A percentile compares a stretch with the other conserved stretches of the same genome.
Evolutionary conservation across 306 rosid genomes (phyloP).

Genomic region (Pterocarpus santalinus): DNA sequence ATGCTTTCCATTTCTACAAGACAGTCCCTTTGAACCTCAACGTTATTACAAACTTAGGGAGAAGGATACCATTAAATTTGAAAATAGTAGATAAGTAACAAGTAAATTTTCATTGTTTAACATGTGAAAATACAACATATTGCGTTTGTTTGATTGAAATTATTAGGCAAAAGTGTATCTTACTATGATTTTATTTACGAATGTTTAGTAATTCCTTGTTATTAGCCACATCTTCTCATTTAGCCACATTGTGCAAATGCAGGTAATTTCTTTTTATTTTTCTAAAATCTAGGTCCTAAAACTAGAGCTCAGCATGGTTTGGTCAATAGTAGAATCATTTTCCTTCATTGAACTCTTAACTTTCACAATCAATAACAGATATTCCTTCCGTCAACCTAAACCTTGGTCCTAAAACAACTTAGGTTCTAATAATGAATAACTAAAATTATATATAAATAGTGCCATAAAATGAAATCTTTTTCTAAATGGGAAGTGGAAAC

Average conservation of each 20-base stretch:
- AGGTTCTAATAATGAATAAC: slow-evolving; percentile 6
- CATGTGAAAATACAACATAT: slow-evolving; percentile 16
- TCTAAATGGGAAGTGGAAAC: too few relatives aligned
- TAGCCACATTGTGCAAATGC: too few relatives aligned
- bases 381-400: neutral
- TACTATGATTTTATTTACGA: too few relatives aligned
- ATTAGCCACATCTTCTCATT: too few relatives aligned
- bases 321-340: neutral
- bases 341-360: neutral
- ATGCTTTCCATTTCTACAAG: slow-evolving; percentile 66
- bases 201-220: too few relatives aligned
- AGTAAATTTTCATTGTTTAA: slow-evolving; percentile 31
- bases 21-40: slow-evolving; percentile 86
- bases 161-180: too few relatives aligned
- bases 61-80: slow-evolving; percentile 89
- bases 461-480: too few relatives aligned
- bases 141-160: slow-evolving; percentile 9
- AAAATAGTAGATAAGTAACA: slow-evolving; percentile 85
- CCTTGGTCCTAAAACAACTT: neutral
- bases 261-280: too few relatives aligned
- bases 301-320: too few relatives aligned
- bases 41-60: slow-evolving; percentile 94
- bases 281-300: too few relatives aligned
- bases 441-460: neutral
- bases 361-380: neutral